A percentile compares a stretch with the other conserved stretches of the same genome.
Conservation (phyloP, 306 rosid species). For the Trichosanthes cucumerina region DNA sequence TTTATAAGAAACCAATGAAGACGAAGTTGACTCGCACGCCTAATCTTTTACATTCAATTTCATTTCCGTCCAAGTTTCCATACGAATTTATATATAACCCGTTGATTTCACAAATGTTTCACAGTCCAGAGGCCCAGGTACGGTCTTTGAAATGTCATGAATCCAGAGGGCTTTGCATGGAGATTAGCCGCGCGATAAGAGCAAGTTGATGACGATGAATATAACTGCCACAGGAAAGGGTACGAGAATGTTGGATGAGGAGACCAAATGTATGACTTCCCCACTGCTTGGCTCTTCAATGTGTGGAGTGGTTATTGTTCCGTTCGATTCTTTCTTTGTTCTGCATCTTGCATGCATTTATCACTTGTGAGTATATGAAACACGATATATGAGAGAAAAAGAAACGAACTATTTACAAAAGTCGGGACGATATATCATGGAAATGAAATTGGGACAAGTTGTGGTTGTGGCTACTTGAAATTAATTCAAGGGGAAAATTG, state of each 20-base stretch:
- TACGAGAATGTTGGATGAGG: conserved; percentile 36
- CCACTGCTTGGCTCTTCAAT: conserved; percentile 18
- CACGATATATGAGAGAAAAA: neutral
- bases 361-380: neutral
- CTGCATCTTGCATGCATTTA: conserved; percentile 21
- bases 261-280: conserved; percentile 25
- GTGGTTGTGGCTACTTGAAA: no score
- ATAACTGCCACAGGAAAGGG: conserved; percentile 24
- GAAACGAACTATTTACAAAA: no score
- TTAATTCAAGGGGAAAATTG: neutral
- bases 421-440: no score
- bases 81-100: no score
- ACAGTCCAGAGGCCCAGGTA: neutral
- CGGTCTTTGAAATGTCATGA: neutral
- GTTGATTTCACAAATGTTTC: no score
- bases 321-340: conserved; percentile 13
- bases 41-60: neutral
- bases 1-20: neutral
- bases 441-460: no score
- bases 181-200: neutral
- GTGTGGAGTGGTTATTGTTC: conserved; percentile 25
- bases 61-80: neutral
- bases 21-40: neutral
- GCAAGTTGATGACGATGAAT: conserved; percentile 15
- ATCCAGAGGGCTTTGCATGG: neutral